Base-by-base conservation (phyloP, 2,329 filamentous ascomycete genomes). In the Shiraia bambusicola region DNA sequence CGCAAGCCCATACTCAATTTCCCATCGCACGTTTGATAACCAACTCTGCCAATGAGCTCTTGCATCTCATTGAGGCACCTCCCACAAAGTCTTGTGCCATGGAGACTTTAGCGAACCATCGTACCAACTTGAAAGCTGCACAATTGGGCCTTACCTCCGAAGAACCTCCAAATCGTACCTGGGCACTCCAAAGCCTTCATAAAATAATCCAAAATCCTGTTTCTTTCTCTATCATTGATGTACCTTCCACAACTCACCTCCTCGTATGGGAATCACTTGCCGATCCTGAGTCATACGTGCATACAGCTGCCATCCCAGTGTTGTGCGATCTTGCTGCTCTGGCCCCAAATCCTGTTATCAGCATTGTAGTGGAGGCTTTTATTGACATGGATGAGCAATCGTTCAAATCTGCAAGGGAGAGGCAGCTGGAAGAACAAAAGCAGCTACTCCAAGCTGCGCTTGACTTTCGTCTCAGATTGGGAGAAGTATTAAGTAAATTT, bases 251-350 rank as follows among this genome's bases (percentile, higher is more conserved):
- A 3, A 71, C 85, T 1, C 78, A 84, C 5, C 72, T 87, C 1
- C 71, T 90, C 0, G 72, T 88, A 38, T 81, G 82, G 1, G 80
- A 78, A 8, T 72, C 88, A 0, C 70, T 88, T 1, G 76, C 78
- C 45, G 83, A 87, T 34, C 72, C 76, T 5, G 86, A 89, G 41
- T 84, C 87, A 41, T 90, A 84, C 58, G 82, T 88, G 46, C 85
- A 86, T 54, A 71, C 85, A 2, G 77, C 81, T n/a, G 79, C 82
- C 12, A 80, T 89, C 47, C 81, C 81, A 47, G 75, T 84, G 1
- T 80, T 87, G 44, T 77, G 79, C 0, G 77, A 81, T 16, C 66
- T 90, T 9, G 78, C 83, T 0, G 69, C 75, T 47, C 76, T 72
- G 41, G 84, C 87, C 36, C 82, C 84, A 0, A 78, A 76, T 29